Conservation (phyloP, 2,329 filamentous ascomycete species). For the Drechslera avenae region DNA sequence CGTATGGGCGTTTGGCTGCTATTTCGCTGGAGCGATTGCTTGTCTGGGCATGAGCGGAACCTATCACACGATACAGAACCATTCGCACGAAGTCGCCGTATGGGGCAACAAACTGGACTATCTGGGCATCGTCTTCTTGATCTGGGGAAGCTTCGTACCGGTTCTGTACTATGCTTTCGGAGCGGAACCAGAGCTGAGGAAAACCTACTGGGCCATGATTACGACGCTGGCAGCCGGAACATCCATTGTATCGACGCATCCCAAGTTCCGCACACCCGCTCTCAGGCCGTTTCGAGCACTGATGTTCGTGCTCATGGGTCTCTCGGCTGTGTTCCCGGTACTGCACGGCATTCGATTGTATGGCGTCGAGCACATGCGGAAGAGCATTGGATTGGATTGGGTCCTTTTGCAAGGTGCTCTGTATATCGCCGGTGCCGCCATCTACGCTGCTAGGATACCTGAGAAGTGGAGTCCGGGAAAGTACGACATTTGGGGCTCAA, state of each 20-base stretch:
- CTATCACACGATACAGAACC: conserved; percentile 84
- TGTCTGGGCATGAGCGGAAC: conserved; percentile 63
- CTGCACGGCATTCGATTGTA: conserved; percentile 74
- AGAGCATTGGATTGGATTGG: conserved; percentile 80
- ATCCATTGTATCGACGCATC: conserved; percentile 74
- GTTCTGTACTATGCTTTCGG: conserved; percentile 67
- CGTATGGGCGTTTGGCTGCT: conserved; percentile 46
- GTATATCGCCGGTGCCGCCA: conserved; percentile 82
- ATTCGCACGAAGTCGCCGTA: conserved; percentile 75
- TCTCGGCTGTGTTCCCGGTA: conserved; percentile 83
- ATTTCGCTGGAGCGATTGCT: conserved; percentile 48
- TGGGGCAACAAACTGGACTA: conserved; percentile 96
- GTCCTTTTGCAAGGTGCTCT: conserved; percentile 77
- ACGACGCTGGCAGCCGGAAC: conserved; percentile 77
- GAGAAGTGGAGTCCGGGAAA: conserved; percentile 77
- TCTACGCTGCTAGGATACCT: conserved; percentile 87
- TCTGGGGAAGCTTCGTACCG: conserved; percentile 89
- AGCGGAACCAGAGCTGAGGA: conserved; percentile 68
- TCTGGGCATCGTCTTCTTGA: conserved; percentile 87
- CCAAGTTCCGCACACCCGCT: conserved; percentile 79
- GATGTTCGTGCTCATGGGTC: conserved; percentile 88
- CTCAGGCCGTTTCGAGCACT: conserved; percentile 84
- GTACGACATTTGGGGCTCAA: conserved; percentile 91
- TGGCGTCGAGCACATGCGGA: conserved; percentile 68
- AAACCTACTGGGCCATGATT: conserved; percentile 79